Evolutionary conservation across 306 rosid species (phyloP), one percentile per base, ranked within the genome.

Genomic region (Abrus precatorius): DNA sequence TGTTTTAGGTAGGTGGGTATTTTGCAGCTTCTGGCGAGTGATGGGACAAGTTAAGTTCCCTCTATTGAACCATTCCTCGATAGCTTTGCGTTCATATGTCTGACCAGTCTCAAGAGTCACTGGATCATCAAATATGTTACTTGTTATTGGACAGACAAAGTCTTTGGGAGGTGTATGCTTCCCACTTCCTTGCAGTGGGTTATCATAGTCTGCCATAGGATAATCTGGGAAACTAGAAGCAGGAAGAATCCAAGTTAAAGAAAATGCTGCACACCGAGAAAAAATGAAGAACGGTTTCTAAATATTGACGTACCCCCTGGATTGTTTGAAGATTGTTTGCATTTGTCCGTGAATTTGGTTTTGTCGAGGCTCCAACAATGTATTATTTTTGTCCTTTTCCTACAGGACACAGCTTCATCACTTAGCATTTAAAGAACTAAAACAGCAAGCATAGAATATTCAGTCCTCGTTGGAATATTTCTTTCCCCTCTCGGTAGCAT

Each of bases 101-200:
- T 95, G 98, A 32, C 98, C 99, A 5, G 98, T 95, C 85, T 95
- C 98, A 44, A 95, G 92, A 44, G 99, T 95, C 75, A 95, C 99
- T 0, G 99, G 99, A 79, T 95, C 99, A 80, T 93, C 88, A 87
- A 95, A 95, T 14, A 95, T 71, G 82, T 91, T 87, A 84, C 94
- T 90, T 14, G 97, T 95, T 69, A 91, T 95, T 69, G 99, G 97
- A 79, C 99, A 95, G 40, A 93, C 94, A 77, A 91, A 93, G 82
- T 95, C 98, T 85, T 95, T 90, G 13, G 97, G 95, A 77, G 93
- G 90, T 36, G 90, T 67, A 36, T 78, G 76, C 57, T 87, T 93
- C 65, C 84, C 92, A 59, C 41, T 83, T 60, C 84, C 70, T 9
- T 33, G 79, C 0, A 72, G 82, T 6, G 65, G 81, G 83, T 40